phyloP scores from a whole-genome alignment of 805 yeast genomes.

The Cyberlindnera mycetangii region DNA sequence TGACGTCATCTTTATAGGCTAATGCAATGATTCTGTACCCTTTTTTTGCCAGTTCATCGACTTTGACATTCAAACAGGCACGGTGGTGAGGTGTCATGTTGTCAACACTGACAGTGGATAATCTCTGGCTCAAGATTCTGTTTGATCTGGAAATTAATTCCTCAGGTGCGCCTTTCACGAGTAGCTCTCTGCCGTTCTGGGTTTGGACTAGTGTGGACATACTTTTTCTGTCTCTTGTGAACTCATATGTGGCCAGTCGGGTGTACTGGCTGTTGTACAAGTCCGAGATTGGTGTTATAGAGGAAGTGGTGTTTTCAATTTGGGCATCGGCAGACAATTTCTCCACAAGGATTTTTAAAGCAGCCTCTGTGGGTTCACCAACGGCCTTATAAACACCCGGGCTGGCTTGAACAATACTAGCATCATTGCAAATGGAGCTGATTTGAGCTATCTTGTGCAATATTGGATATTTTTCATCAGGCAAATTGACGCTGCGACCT shows the following conservation, averaged over 20 bases:
- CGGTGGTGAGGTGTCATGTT: slow-evolving; percentile 34
- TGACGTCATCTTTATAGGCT: slow-evolving; percentile 34
- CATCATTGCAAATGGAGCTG: slow-evolving; percentile 37
- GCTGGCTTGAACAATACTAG: slow-evolving; percentile 27
- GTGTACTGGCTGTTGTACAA: slow-evolving; percentile 24
- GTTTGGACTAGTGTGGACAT: slow-evolving; percentile 47
- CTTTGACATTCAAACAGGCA: slow-evolving; percentile 31
- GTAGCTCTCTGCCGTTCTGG: slow-evolving; percentile 27
- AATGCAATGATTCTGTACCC: slow-evolving; percentile 33
- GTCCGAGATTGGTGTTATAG: slow-evolving; percentile 27
- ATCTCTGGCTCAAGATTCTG: slow-evolving; percentile 33
- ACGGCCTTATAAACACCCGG: slow-evolving; percentile 34
- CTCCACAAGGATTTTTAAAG: slow-evolving; percentile 43
- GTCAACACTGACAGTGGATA: slow-evolving; percentile 20
- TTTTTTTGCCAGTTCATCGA: slow-evolving; percentile 38
- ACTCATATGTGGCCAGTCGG: slow-evolving; percentile 42
- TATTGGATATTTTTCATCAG: slow-evolving; percentile 32
- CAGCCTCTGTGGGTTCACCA: slow-evolving; percentile 60
- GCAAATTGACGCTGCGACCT: slow-evolving; percentile 31
- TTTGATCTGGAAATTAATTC: slow-evolving; percentile 41
- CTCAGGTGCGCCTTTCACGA: slow-evolving; percentile 58
- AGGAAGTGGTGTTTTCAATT: slow-evolving; percentile 33
- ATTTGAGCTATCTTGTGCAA: slow-evolving; percentile 31
- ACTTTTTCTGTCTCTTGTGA: slow-evolving; percentile 47
- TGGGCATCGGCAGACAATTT: slow-evolving; percentile 24